Conservation (phyloP, 345 rosid species). For the Lumnitzera littorea region DNA sequence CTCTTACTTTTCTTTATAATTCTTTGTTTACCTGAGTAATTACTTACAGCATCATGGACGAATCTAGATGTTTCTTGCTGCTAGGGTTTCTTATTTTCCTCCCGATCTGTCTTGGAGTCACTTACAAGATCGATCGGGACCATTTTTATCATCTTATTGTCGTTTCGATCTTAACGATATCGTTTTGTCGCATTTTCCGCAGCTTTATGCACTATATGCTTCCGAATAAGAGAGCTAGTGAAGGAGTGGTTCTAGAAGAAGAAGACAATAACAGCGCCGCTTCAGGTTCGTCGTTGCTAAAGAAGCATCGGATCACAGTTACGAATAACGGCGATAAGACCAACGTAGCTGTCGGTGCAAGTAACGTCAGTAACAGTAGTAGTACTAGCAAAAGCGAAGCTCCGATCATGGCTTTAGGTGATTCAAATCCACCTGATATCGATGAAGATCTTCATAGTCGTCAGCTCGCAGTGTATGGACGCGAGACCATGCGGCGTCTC, state of each 20-base stretch:
- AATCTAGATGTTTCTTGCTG: conserved; percentile 24
- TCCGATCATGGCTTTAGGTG: conserved; percentile 66
- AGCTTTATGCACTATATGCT: conserved; percentile 85
- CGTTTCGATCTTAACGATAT: conserved; percentile 27
- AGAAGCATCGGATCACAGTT: conserved; percentile 47
- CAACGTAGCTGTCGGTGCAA: conserved; percentile 10
- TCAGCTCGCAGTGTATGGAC: conserved; percentile 98
- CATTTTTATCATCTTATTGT: conserved; percentile 2
- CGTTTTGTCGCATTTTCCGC: conserved; percentile 36
- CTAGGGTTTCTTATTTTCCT: conserved; percentile 9
- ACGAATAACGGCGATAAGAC: conserved; percentile 14
- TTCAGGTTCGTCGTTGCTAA: conserved; percentile 33
- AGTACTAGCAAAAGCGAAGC: conserved; percentile 12
- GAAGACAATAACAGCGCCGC: conserved; percentile 17
- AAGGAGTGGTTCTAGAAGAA: conserved; percentile 40
- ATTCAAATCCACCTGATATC: conserved; percentile 61
- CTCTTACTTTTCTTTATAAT: neutral
- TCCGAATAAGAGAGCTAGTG: conserved; percentile 77
- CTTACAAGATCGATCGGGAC: conserved; percentile 1
- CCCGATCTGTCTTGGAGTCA: conserved; percentile 17
- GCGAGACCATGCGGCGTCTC: conserved; percentile 95
- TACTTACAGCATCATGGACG: conserved; percentile 15
- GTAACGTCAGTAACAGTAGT: conserved; percentile 11
- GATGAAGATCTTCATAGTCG: conserved; percentile 99
- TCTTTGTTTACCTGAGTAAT: conserved; percentile 8